Evolutionary conservation across 768 basidiomycete species (phyloP).

Genomic region (Mycena crocata): DNA sequence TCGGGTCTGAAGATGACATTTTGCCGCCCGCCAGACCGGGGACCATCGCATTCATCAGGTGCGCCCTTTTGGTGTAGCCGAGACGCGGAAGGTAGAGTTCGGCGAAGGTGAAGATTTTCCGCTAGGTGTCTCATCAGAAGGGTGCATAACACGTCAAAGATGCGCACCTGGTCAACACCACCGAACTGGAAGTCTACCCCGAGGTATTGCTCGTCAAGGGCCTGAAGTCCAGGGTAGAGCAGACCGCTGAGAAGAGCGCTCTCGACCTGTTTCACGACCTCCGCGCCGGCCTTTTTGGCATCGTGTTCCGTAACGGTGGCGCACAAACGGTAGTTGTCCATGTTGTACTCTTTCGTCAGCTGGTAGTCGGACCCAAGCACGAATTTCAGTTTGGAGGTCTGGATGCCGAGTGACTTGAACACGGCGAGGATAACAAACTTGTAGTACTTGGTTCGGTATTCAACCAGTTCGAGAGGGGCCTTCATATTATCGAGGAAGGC

Average conservation of each 20-base stretch:
- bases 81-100: slow-evolving; percentile 94
- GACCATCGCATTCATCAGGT: slow-evolving; percentile 99
- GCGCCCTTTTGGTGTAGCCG: slow-evolving; percentile 94
- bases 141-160: neutral
- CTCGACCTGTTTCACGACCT: slow-evolving; percentile 98
- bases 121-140: slow-evolving; percentile 5
- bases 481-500: slow-evolving; percentile 98
- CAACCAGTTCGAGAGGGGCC: slow-evolving; percentile 92
- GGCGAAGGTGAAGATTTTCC: slow-evolving; percentile 88
- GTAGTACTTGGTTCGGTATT: slow-evolving; percentile 92
- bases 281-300: slow-evolving; percentile 97
- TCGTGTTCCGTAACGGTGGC: slow-evolving; percentile 96
- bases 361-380: slow-evolving; percentile 95
- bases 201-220: slow-evolving; percentile 97
- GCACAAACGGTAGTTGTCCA: slow-evolving; percentile 94
- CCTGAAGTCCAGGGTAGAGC: slow-evolving; percentile 96
- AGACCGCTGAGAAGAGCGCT: slow-evolving; percentile 91
- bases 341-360: slow-evolving; percentile 88
- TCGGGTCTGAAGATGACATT: slow-evolving; percentile 98
- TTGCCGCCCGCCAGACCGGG: slow-evolving; percentile 95
- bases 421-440: slow-evolving; percentile 83
- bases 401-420: slow-evolving; percentile 91
- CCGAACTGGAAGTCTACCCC: slow-evolving; percentile 98
- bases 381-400: slow-evolving; percentile 84
- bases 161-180: slow-evolving; percentile 91